Percentiles rank a stretch among this genome's conserved stretches.
phyloP scores from a whole-genome alignment of 2,329 filamentous ascomycete genomes.

The Thyridium curvatum region DNA sequence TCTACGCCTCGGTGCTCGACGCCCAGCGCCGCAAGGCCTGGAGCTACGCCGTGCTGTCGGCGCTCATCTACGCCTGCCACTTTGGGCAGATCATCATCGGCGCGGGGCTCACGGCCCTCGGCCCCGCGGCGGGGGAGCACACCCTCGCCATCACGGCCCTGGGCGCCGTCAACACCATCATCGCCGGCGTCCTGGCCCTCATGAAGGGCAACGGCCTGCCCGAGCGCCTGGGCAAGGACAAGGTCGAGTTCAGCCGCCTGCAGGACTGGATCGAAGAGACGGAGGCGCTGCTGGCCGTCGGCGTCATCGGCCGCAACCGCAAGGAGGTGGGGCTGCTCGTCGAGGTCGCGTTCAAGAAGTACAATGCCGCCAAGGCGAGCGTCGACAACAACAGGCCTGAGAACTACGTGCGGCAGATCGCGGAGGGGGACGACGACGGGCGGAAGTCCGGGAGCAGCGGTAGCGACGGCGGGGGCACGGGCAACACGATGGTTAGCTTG shows the following conservation, averaged over 20 bases:
- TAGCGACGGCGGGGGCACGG: background rate
- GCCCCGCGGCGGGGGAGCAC: slow-evolving; percentile 39
- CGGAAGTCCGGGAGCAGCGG: background rate
- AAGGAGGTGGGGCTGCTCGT: slow-evolving; percentile 36
- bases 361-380: slow-evolving; percentile 33
- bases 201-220: slow-evolving; percentile 45
- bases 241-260: slow-evolving; percentile 36
- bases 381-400: slow-evolving; percentile 29
- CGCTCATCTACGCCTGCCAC: slow-evolving; percentile 34
- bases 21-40: slow-evolving; percentile 21
- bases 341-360: slow-evolving; percentile 33
- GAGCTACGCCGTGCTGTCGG: slow-evolving; percentile 26
- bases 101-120: slow-evolving; percentile 38
- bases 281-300: slow-evolving; percentile 35
- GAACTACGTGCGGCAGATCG: slow-evolving; percentile 6
- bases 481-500: slow-evolving; percentile 1
- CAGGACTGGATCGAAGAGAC: slow-evolving; percentile 50
- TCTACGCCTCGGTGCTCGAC: slow-evolving; percentile 32
- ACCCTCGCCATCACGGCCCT: slow-evolving; percentile 47
- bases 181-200: slow-evolving; percentile 55
- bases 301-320: slow-evolving; percentile 32
- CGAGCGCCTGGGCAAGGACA: slow-evolving; percentile 38
- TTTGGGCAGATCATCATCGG: slow-evolving; percentile 40
- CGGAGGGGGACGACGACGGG: slow-evolving; percentile 2
- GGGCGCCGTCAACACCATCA: slow-evolving; percentile 55